Evolutionary conservation across 331 rosid species (phyloP), one percentile per base, ranked within the genome.

Genomic region (Acacia concinna): DNA sequence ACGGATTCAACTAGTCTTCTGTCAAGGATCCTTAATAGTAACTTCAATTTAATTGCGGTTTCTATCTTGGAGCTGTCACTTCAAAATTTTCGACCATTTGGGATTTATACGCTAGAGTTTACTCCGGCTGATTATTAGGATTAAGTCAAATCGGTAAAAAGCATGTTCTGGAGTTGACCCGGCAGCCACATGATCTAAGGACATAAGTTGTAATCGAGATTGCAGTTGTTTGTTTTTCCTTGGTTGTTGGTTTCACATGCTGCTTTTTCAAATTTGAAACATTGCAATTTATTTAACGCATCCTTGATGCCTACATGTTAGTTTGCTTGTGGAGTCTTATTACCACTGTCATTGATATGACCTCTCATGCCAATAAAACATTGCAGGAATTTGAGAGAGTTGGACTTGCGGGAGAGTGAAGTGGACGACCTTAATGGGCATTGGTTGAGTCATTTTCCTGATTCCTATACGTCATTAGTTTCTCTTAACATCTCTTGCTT

Each of bases 401-500:
- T 94, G 82, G 97, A 92, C 80, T 87, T 94, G 84, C 89, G 86
- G 82, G 98, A 94, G 87, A 90, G 97, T 78, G 97, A 92, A 12
- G 93, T 91, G 60, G 98, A 92, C 23, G 97, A 94, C 82, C 89
- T 78, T 57, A 91, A 87, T 85, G 98, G 98, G 79, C 95, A 89
- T 84, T 94, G 98, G 98, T 86, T 94, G 34, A 88, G 95, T 82
- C 90, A 85, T 77, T 94, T 94, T 84, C 98, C 97, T 37, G 98
- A 94, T 86, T 79, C 90, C 1, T 92, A 86, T 82, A 92, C 93
- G 1, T 94, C 98, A 20, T 78, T 94, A n/a, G 97, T 92, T 51
- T 94, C 98, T 63, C 98, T 94, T 15, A 91, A 94, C 85, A 88
- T 94, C 81, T 84, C 95, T 60, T 92, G 93, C 86, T 81, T 94